Evolutionary conservation across 148 eudicot species (phyloP).

Genomic region (Rhododendron ovatum): DNA sequence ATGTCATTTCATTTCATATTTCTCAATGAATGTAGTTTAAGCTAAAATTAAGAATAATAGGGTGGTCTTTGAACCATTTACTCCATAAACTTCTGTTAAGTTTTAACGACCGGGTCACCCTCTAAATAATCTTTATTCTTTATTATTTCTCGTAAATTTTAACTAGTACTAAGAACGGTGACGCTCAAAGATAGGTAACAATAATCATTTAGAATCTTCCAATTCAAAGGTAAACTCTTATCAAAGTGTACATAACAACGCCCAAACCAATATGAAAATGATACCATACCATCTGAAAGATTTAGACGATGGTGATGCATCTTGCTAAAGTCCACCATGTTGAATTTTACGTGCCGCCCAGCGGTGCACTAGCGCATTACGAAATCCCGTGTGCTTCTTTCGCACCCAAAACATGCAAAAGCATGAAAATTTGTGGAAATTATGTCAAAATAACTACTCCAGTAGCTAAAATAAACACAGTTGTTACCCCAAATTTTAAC

Average conservation of each 20-base stretch:
- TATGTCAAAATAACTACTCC: neutral
- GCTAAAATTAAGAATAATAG: no score
- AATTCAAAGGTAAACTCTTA: neutral
- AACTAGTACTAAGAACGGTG: no score
- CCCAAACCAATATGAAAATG: neutral
- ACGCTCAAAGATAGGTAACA: neutral
- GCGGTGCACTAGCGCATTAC: neutral
- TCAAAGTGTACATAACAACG: neutral
- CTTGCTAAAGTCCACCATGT: neutral
- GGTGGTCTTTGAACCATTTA: neutral
- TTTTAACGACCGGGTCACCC: no score
- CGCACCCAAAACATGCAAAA: neutral
- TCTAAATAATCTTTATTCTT: neutral
- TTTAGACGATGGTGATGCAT: neutral
- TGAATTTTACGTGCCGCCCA: neutral
- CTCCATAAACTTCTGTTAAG: neutral
- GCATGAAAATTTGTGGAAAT: neutral
- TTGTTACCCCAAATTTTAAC: slow-evolving; percentile 4
- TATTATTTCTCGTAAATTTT: neutral
- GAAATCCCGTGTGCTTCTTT: neutral
- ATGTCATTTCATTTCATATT: neutral
- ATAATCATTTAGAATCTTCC: neutral
- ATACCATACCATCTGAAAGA: neutral
- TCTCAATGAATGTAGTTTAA: neutral
- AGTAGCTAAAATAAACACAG: neutral